Evolutionary conservation across 1,284 basidiomycete species (phyloP).

Genomic region (Xerocomus nothofagi): DNA sequence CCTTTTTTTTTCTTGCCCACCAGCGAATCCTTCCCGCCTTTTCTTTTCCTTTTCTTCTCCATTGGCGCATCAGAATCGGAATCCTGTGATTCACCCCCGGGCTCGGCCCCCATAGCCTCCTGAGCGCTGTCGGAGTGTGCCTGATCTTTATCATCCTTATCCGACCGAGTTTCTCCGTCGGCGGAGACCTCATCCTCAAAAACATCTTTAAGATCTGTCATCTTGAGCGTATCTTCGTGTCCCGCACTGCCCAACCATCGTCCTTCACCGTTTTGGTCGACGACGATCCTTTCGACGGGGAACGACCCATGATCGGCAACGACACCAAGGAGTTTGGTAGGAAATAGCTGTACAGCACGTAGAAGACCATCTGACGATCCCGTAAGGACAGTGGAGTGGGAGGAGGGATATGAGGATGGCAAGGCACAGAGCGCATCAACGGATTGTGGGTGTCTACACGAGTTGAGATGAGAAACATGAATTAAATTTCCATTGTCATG

Average conservation of each 20-base stretch:
- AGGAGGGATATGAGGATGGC: slow-evolving; percentile 63
- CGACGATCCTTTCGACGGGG: slow-evolving; percentile 84
- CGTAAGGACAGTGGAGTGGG: slow-evolving; percentile 78
- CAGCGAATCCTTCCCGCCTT: slow-evolving; percentile 51
- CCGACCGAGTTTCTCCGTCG: slow-evolving; percentile 42
- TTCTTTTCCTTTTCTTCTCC: slow-evolving; percentile 57
- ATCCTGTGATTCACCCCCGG: slow-evolving; percentile 28
- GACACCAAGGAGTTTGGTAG: slow-evolving; percentile 88
- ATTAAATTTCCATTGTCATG: neutral
- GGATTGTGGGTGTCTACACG: slow-evolving; percentile 76
- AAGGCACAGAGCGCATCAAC: slow-evolving; percentile 81
- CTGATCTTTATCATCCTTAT: slow-evolving; percentile 30
- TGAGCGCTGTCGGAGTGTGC: slow-evolving; percentile 1
- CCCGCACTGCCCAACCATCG: slow-evolving; percentile 93
- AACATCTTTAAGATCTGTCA: slow-evolving; percentile 77
- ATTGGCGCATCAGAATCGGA: slow-evolving; percentile 41
- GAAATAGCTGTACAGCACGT: slow-evolving; percentile 86
- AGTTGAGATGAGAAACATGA: slow-evolving; percentile 9
- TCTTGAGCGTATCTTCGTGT: slow-evolving; percentile 83
- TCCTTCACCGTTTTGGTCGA: slow-evolving; percentile 53
- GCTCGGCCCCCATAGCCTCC: slow-evolving; percentile 1
- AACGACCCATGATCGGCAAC: slow-evolving; percentile 89
- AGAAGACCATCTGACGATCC: slow-evolving; percentile 93
- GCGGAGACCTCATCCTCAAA: slow-evolving; percentile 45
- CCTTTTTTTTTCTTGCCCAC: slow-evolving; percentile 56